Evolutionary conservation across 768 basidiomycete genomes (phyloP), one percentile per base, ranked within the genome.

Genomic region (Xanthoconium stramineum): DNA sequence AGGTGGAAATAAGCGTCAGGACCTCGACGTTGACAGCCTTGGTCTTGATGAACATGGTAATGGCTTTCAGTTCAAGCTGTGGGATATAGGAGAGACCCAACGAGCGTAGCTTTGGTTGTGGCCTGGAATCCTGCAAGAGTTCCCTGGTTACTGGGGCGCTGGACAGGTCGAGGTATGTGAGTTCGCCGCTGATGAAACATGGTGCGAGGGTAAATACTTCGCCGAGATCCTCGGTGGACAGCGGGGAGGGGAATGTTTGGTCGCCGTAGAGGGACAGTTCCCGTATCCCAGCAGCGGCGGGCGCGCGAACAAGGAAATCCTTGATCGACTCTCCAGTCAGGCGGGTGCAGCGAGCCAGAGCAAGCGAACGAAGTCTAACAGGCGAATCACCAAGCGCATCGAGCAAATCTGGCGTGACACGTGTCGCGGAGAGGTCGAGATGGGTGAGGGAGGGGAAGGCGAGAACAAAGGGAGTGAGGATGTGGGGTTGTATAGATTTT

Each of bases 201-300:
- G 94, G 94, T 0, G 94, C 94, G 17, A 71, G 69, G 7, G 80
- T 75, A 44, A 98, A 69, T 43, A 98, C 83, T 24, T 83, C 78
- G 17, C 67, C 60, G 15, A 98, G 77, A 50, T 97, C 85, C 33
- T 81, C 79, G 50, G 74, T 75, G 8, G 81, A 78, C 33, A 98
- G 76, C 3, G 90, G 84, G 17, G 85, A 89, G 0, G 83, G 76
- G 72, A 89, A 94, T 1, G 94, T 92, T 71, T 78, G 80, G 66
- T 97, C 94, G 29, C 93, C 94, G 64, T 91, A 97, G 6, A 99
- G 80, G 55, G 89, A 91, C 33, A 99, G 79, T 66, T 98, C 91
- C 36, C 74, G 77, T 50, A 95, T 75, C 40, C 78, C 76, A 35
- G 71, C 69, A 3, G 88, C 82, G 6, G 83, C 85, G 0, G 82